Evolutionary conservation across 768 basidiomycete genomes (phyloP).

Genomic region (Tylopilus sp.): DNA sequence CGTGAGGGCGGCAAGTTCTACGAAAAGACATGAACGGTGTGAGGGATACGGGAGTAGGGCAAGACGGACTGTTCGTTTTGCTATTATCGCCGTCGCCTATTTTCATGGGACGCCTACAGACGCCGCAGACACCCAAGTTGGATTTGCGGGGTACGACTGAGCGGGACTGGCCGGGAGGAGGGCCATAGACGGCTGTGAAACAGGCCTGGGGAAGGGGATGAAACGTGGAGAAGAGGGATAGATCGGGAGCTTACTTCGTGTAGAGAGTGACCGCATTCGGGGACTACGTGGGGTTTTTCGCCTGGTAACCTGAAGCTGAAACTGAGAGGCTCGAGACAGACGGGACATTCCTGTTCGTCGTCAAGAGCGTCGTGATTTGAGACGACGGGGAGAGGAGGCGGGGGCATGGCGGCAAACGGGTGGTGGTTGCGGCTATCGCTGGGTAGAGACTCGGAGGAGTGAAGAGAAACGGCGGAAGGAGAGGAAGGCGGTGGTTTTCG

Average conservation of each 20-base stretch:
- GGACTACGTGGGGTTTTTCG: conserved; percentile 96
- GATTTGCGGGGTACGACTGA: conserved; percentile 61
- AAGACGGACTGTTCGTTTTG: conserved; percentile 79
- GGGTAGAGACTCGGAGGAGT: conserved; percentile 38
- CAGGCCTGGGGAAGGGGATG: conserved; percentile 63
- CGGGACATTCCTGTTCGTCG: conserved; percentile 90
- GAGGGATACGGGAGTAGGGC: neutral
- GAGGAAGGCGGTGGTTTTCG: conserved; percentile 40
- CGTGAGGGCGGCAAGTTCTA: conserved; percentile 92
- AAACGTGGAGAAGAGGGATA: neutral
- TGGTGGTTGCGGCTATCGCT: conserved; percentile 39
- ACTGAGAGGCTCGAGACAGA: conserved; percentile 92
- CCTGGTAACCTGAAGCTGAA: conserved; percentile 92
- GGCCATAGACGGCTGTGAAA: conserved; percentile 95
- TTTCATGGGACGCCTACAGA: conserved; percentile 96
- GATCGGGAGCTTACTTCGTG: conserved; percentile 61
- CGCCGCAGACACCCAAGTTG: conserved; percentile 92
- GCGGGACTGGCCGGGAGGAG: conserved; percentile 59
- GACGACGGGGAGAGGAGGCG: conserved; percentile 70
- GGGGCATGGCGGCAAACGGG: conserved; percentile 58
- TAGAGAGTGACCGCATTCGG: conserved; percentile 96
- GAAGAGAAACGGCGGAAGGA: conserved; percentile 46
- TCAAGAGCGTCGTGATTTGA: conserved; percentile 58
- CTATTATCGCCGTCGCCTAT: conserved; percentile 83
- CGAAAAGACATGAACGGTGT: conserved; percentile 7